Conservation (phyloP, 352 stramenopile species). For the Pythium graminicola region DNA sequence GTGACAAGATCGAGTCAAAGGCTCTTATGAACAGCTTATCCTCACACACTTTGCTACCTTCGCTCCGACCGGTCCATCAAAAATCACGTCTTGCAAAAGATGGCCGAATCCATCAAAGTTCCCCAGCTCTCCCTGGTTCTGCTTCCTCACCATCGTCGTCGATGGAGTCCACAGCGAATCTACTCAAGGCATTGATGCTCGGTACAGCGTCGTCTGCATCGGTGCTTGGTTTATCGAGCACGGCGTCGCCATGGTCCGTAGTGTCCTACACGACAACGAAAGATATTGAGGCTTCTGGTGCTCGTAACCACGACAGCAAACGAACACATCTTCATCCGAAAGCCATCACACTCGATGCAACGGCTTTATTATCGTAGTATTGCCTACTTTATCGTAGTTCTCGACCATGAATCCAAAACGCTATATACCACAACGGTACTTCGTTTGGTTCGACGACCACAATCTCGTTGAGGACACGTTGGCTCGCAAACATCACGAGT, state of each 20-base stretch:
- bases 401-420: constrained; percentile 83
- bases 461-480: constrained; percentile 65
- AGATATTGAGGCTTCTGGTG: neutral
- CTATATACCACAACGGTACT: constrained; percentile 49
- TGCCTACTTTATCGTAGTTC: constrained; percentile 18
- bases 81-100: neutral
- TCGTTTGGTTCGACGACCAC: constrained; percentile 12
- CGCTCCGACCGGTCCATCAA: neutral
- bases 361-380: constrained; percentile 6
- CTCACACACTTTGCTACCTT: constrained; percentile 20
- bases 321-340: constrained; percentile 21
- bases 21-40: neutral
- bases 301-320: constrained; percentile 9
- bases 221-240: constrained; percentile 7
- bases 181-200: constrained; percentile 28
- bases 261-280: neutral
- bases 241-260: neutral
- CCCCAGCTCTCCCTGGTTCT: neutral
- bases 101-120: neutral
- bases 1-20: neutral
- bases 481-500: constrained; percentile 64
- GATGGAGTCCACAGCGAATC: constrained; percentile 24
- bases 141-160: neutral
- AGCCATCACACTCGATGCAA: constrained; percentile 25
- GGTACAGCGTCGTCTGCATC: constrained; percentile 17